Conservation (phyloP, 2,329 filamentous ascomycete genomes). For the Fusarium duplospermum region DNA sequence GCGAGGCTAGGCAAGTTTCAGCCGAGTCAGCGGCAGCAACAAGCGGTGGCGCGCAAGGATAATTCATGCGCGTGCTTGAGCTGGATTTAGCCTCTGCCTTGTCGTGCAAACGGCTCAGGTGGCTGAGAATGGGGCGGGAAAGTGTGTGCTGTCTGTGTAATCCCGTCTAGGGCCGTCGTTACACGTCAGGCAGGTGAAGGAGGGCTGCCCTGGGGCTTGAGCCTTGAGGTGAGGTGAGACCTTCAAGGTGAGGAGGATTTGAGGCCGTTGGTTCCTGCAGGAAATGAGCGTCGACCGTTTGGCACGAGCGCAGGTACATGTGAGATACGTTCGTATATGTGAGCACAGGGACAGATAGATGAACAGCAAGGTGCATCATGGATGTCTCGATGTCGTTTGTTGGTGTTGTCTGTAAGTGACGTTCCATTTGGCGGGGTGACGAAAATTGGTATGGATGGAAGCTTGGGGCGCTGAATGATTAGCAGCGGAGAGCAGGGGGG, state of each 20-base stretch:
- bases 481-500: neutral
- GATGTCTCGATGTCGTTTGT: neutral
- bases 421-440: conserved; percentile 2
- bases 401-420: neutral
- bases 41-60: conserved; percentile 29
- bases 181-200: conserved; percentile 12
- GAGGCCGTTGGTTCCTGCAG: conserved; percentile 20
- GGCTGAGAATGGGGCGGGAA: neutral
- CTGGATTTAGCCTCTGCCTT: conserved; percentile 31
- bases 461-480: neutral
- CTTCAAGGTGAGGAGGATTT: neutral
- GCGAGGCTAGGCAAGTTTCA: conserved; percentile 36
- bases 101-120: conserved; percentile 29
- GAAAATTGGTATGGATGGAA: neutral
- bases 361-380: neutral
- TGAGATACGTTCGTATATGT: neutral
- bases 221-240: neutral
- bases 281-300: conserved; percentile 10
- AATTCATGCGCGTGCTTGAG: conserved; percentile 37
- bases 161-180: conserved; percentile 27
- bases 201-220: neutral
- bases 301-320: neutral
- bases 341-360: neutral
- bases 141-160: conserved; percentile 13
- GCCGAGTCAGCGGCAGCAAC: conserved; percentile 27